These are phyloP conservation scores for Mrakia blollopis DNA, from an alignment of 768 basidiomycete genomes.

Conservation along the genomic window DNA sequence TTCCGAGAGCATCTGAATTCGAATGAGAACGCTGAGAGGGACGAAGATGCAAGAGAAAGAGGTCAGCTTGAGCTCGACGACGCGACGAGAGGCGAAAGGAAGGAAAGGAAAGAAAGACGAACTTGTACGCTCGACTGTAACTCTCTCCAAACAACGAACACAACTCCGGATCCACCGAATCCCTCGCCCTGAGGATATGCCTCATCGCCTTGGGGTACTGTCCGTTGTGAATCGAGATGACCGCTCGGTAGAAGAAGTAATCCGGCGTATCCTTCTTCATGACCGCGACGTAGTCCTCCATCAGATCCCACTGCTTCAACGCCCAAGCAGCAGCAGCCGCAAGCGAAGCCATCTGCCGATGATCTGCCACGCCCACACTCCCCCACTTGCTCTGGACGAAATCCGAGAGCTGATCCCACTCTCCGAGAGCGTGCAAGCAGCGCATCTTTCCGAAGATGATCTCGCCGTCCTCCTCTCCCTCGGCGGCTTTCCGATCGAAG, in stretches of 20 bases:
- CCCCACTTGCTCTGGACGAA: constrained; percentile 87
- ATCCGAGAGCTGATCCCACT: constrained; percentile 85
- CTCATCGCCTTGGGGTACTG: constrained; percentile 84
- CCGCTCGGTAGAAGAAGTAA: constrained; percentile 91
- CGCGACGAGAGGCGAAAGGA: background rate
- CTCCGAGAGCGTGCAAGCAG: constrained; percentile 91
- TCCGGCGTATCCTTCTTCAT: constrained; percentile 93
- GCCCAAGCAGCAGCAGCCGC: constrained; percentile 98
- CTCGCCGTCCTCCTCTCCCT: constrained; percentile 48
- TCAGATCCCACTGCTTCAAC: constrained; percentile 91
- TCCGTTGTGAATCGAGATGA: constrained; percentile 91
- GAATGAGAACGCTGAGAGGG: constrained; percentile 72
- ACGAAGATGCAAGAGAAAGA: background rate
- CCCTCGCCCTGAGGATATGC: constrained; percentile 88
- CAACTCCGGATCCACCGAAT: constrained; percentile 83
- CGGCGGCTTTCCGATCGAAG: constrained; percentile 69
- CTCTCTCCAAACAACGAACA: constrained; percentile 89
- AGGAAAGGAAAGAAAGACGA: constrained; percentile 42
- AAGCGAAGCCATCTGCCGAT: constrained; percentile 88
- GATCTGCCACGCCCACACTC: constrained; percentile 65
- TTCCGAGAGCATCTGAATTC: constrained; percentile 97
- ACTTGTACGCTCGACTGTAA: constrained; percentile 97
- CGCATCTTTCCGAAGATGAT: constrained; percentile 75
- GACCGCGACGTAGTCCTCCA: constrained; percentile 92
- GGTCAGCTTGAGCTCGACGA: background rate